Evolutionary conservation across 2,329 filamentous ascomycete species (phyloP).

Genomic region (Fusarium musae): DNA sequence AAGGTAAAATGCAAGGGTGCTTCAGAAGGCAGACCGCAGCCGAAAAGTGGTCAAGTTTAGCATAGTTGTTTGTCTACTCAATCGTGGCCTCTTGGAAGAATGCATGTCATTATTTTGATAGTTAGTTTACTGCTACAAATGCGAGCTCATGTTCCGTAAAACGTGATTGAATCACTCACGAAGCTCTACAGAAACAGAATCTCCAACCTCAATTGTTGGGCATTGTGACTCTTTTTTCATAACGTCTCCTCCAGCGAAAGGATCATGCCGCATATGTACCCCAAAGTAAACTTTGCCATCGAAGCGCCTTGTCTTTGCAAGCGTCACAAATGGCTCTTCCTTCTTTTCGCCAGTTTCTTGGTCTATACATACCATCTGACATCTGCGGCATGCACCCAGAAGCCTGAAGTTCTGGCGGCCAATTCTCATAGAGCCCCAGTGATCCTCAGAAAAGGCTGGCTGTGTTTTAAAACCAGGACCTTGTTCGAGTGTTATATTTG

Average conservation of each 20-base stretch:
- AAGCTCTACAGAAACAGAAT: constrained; percentile 49
- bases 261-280: constrained; percentile 74
- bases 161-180: background rate
- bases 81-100: background rate
- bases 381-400: constrained; percentile 85
- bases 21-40: background rate
- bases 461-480: constrained; percentile 56
- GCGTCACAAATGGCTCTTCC: constrained; percentile 87
- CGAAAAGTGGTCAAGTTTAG: background rate
- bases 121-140: background rate
- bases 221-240: constrained; percentile 36
- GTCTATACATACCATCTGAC: constrained; percentile 96
- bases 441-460: constrained; percentile 80
- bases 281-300: constrained; percentile 92
- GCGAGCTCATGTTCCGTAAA: background rate
- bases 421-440: constrained; percentile 76
- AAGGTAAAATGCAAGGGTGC: constrained; percentile 9
- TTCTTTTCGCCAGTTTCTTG: constrained; percentile 81
- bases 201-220: constrained; percentile 62
- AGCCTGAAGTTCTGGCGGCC: constrained; percentile 74
- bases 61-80: background rate
- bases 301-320: constrained; percentile 86
- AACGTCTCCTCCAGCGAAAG: background rate
- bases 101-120: background rate
- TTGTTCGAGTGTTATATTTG: constrained; percentile 78